These are phyloP conservation scores for Vitis labrusca DNA, from an alignment of 164 flowering plant genomes.

Conservation along the genomic window DNA sequence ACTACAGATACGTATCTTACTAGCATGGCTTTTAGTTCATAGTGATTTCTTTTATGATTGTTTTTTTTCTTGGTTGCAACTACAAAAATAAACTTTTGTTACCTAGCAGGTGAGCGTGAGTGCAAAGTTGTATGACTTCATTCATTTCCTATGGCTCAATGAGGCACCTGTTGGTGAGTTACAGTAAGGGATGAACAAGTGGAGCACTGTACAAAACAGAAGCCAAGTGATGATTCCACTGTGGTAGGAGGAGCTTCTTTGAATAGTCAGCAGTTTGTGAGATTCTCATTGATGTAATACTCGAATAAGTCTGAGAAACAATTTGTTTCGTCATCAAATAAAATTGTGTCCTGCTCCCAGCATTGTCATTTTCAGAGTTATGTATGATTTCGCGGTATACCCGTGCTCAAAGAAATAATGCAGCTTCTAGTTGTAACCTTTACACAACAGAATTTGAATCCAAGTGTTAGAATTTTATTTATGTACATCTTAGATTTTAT, in stretches of 20 bases:
- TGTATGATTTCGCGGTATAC: no score
- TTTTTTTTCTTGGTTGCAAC: background rate
- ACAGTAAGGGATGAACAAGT: slow-evolving; percentile 40
- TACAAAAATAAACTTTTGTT: background rate
- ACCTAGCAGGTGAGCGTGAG: slow-evolving; percentile 88
- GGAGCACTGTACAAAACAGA: background rate
- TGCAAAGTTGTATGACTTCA: slow-evolving; percentile 92
- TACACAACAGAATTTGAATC: no score
- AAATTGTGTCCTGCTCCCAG: no score
- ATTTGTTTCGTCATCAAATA: no score
- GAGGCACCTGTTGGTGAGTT: slow-evolving; percentile 99
- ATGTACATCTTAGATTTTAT: no score
- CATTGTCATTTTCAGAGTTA: no score
- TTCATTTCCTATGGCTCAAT: slow-evolving; percentile 96
- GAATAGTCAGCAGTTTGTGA: background rate
- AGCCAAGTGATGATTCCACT: slow-evolving; percentile 23
- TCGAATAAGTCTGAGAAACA: background rate
- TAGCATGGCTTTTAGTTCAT: background rate
- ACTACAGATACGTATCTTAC: background rate
- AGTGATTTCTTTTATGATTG: background rate
- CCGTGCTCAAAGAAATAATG: no score
- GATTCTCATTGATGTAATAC: background rate
- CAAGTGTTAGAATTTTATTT: no score
- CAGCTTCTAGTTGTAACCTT: no score
- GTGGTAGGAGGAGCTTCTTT: slow-evolving; percentile 14